These are phyloP conservation scores for Aspergillus brunneoviolaceus DNA, from an alignment of 2,329 filamentous ascomycete genomes.

Conservation along the genomic window DNA sequence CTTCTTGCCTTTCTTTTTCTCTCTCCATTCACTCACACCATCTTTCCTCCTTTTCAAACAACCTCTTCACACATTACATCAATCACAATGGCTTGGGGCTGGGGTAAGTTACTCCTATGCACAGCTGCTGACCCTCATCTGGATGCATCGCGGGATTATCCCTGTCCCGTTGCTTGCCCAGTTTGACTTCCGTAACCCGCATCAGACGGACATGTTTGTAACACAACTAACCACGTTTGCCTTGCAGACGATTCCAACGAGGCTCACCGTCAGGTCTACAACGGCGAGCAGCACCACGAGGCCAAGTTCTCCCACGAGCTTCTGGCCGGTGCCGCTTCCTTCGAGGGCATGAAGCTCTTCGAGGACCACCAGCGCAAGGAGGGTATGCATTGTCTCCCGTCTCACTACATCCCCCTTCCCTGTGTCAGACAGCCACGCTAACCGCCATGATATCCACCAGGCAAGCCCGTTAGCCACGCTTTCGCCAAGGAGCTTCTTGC, in stretches of 20 bases:
- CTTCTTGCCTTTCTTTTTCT: background rate
- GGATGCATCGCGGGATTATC: background rate
- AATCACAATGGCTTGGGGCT: constrained; percentile 38
- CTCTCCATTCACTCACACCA: constrained; percentile 2
- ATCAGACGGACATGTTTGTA: background rate
- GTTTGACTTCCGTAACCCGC: background rate
- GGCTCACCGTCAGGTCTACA: constrained; percentile 57
- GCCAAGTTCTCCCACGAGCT: constrained; percentile 70
- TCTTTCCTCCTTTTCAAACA: constrained; percentile 7
- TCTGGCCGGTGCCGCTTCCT: constrained; percentile 72
- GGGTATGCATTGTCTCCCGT: constrained; percentile 47
- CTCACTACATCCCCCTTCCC: background rate
- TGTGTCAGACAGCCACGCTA: background rate
- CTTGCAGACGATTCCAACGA: constrained; percentile 52
- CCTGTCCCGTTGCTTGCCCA: background rate
- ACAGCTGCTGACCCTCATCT: background rate
- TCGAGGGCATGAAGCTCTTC: constrained; percentile 76
- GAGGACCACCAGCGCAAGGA: constrained; percentile 72
- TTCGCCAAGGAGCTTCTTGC: constrained; percentile 77
- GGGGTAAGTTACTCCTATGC: constrained; percentile 26
- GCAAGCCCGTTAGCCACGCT: constrained; percentile 68
- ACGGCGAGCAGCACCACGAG: constrained; percentile 52
- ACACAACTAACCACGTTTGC: background rate
- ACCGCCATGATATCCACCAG: constrained; percentile 36
- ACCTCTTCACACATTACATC: constrained; percentile 1